Base-by-base conservation (phyloP, 257 asterid genomes). In the Solanum stenotomum region DNA sequence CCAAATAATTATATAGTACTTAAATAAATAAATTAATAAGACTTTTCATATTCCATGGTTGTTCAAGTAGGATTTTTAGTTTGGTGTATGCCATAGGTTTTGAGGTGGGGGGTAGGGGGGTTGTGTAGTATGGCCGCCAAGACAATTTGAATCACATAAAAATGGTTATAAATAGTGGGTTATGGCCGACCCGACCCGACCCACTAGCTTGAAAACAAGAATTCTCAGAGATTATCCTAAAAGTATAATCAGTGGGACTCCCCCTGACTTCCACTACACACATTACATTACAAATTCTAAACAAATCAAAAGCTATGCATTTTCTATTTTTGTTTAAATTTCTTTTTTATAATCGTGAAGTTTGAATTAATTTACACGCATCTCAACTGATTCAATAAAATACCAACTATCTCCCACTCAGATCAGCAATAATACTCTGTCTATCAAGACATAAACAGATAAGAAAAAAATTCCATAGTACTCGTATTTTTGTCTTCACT, bases 151-250 rank as follows among this genome's bases (percentile, higher is more conserved):
- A 22, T 82, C 70, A 29, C 85, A 82, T 49, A 82, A 49, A 20
- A 82, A 82, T 82, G 42, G 85, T 49, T 49, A 29, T 18, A 82
- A 29, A 75, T 18, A 29, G 27, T 78, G 35, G 37, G 15, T 78
- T 78, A 42, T 42, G 85, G 37, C 65, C 85, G 38, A 78, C 85
- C 85, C 85, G 38, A 78, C 85, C 85, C 65, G 38, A 78, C 31
- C 70, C 70, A 82, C 85, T 82, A 46, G 42, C 44, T 9, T 63
- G 85, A 27, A 74, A 74, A 81, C 42, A 82, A 49, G 70, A 82
- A 82, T 49, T 84, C 78, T 89, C 85, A 86, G 42, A 89, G 76
- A 91, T 88, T 65, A 89, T 89, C 90, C 93, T 87, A 90, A 89
- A 91, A 87, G 92, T 44, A 84, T 75, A 52, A 89, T 84, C 74